phyloP scores from a whole-genome alignment of 805 yeast species.

The Osmozyma mogii region DNA sequence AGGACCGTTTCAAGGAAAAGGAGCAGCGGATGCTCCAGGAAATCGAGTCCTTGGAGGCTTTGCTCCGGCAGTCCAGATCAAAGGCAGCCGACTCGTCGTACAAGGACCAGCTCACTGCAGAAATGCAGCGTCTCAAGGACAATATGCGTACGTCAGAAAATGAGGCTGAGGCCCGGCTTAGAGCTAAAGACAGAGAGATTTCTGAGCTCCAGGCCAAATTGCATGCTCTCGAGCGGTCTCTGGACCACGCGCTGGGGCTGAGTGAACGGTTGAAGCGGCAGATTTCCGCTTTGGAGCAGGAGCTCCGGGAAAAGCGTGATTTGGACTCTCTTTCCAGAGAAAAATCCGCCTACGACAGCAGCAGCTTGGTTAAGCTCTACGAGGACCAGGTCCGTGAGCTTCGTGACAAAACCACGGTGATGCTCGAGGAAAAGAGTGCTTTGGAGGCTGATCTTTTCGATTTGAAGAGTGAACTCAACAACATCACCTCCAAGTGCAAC shows the following conservation, averaged over 20 bases:
- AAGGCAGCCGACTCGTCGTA: constrained; percentile 11
- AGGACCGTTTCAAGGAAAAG: constrained; percentile 11
- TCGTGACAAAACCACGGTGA: too few species aligned
- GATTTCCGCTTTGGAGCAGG: too few species aligned
- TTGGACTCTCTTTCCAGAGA: constrained; percentile 7
- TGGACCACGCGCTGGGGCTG: too few species aligned
- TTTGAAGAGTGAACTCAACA: too few species aligned
- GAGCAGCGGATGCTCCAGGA: constrained; percentile 20
- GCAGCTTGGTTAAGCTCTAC: constrained; percentile 14
- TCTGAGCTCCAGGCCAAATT: constrained; percentile 18
- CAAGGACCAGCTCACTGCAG: constrained; percentile 20
- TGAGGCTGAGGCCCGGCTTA: too few species aligned
- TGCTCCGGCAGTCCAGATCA: constrained; percentile 9
- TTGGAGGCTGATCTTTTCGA: too few species aligned
- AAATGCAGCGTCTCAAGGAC: constrained; percentile 15
- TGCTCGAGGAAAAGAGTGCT: too few species aligned
- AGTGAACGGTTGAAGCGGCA: too few species aligned
- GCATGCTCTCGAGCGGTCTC: too few species aligned
- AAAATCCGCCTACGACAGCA: constrained; percentile 4
- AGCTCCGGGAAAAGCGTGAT: constrained; percentile 6
- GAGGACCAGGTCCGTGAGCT: too few species aligned
- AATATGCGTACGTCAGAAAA: constrained; percentile 11
- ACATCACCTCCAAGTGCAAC: constrained; percentile 8
- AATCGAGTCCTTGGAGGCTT: constrained; percentile 14
- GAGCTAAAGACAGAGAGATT: constrained; percentile 19